Base-by-base conservation (phyloP, 2,329 filamentous ascomycete genomes). In the Penicillium sclerotiorum region DNA sequence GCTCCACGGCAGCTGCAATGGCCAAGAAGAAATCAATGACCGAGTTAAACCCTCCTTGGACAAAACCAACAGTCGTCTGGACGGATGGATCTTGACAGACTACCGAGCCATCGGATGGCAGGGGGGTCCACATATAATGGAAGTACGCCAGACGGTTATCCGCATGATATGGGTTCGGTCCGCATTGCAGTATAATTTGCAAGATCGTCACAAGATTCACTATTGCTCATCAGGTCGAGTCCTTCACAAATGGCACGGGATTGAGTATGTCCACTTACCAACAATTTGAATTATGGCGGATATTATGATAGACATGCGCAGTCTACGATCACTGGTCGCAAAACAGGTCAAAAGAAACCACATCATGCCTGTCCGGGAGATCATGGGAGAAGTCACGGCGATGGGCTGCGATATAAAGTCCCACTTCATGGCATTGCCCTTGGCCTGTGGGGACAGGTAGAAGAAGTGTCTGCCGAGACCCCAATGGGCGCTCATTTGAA, bases 111-210 rank as follows among this genome's bases (percentile, higher is more conserved):
- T 71, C 64, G 8, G 50, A 36, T 6, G 69, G 69, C 1, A 68
- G 52, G 5, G 64, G 59, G 51, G 69, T 69, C 69, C 69, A 72
- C 67, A 70, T 69, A 27, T 71, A 72, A 35, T 71, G 64, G 45
- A 71, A 71, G 39, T 70, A 72, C 25, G 55, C 45, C 4, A 65
- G 52, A 15, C 68, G 58, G 43, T 71, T 45, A 4, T 66, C 65
- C 8, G 60, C 11, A 5, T 48, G 56, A 36, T 70, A 70, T 0
- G 67, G 65, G 52, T 65, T 61, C 4, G 68, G 68, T 2, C 68
- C 68, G 21, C 68, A 71, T 47, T 71, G 68, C 8, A 68, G 57
- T 20, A 71, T 55, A 17, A 69, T 70, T 44, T 71, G 68, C 11
- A 69, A n/a, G n/a, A n/a, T n/a, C n/a, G n/a, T n/a, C n/a, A n/a